Base-by-base conservation (phyloP, 805 yeast genomes). In the Ogataea populi-albae region DNA sequence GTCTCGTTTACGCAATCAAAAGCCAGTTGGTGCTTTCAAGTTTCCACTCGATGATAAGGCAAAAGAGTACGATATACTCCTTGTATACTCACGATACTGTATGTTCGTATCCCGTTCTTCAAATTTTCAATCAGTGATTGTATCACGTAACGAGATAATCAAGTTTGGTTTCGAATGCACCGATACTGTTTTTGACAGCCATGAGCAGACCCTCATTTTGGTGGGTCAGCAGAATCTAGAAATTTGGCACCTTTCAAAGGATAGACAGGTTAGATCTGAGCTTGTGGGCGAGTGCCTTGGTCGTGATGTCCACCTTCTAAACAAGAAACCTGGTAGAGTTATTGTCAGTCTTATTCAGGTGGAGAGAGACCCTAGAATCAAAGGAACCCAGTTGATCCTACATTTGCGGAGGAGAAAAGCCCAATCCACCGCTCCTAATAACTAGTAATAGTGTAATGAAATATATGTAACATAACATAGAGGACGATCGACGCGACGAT, bases 21-120 rank as follows among this genome's bases (percentile, higher is more conserved):
- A 23, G 11, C 64, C 63, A 12, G 33, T 59, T 32, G 57, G 45
- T 5, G 49, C 53, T 5, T 59, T 54, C 41, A 55, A 52, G 34
- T 43, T 42, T 9, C 47, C 35, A 12, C 23, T 52, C 6, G 45
- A 44, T 21, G 39, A 41, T 12, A 22, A 14, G 1, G 11, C 33
- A 3, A 41, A 33, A 5, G 49, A 49, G 2, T 52, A 53, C 19
- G 64, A 59, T 33, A 36, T 57, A 8, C 32, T 59, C 3, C 39
- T 56, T n/a, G 59, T 59, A 4, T 59, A 52, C 30, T 38, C 58
- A 4, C 43, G 45, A 17, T 54, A 54, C 24, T 52, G 52, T 29
- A 45, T 57, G 35, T 49, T 57, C 26, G 58, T 56, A 26, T 43
- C 50, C 26, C 50, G 42, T 22, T 30, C 46, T 8, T 43, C 38